Base-by-base conservation (phyloP, 768 basidiomycete species). In the Udeniomyces megalosporus region DNA sequence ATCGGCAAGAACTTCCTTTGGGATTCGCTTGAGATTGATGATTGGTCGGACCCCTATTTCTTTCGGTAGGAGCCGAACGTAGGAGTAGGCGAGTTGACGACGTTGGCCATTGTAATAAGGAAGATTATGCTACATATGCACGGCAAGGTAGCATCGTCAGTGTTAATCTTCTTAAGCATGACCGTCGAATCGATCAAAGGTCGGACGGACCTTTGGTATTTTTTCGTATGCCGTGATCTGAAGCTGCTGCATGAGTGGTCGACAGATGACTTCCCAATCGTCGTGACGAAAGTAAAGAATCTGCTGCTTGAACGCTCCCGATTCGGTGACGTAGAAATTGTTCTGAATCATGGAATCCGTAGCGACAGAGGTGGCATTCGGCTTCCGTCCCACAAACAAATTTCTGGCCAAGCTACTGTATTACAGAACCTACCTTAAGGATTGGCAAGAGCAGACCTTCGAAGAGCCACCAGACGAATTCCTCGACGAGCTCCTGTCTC, bases 391-490 rank as follows among this genome's bases (percentile, higher is more conserved):
- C 22, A 24, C 22, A 12, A 34, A 14, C 11, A 32, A 17, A 28
- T 26, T 6, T 32, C n/a, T n/a, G n/a, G n/a, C n/a, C n/a, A n/a
- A n/a, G n/a, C n/a, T n/a, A n/a, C n/a, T n/a, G n/a, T n/a, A n/a
- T n/a, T n/a, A n/a, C n/a, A n/a, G 5, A 31, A 70, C 79, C 49
- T 65, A 88, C 93, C 77, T 81, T 84, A 35, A 97, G 72, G 4
- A 97, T 75, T 0, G 85, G 81, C 4, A 86, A 72, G 7, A 97
- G 72, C 71, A 92, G 90, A 0, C 82, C 84, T 69, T 91, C 86
- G 62, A 95, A 88, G 67, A 89, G 84, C 95, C 95, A 99, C 70
- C 82, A 86, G n/a, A 96, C 61, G 69, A 93, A 88, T 55, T 96
- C 88, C 70, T 88, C 82, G 0, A 91, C 69, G 15, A 97, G 73